phyloP scores from a whole-genome alignment of 73 alveolate species.

The Breviolum minutum region DNA sequence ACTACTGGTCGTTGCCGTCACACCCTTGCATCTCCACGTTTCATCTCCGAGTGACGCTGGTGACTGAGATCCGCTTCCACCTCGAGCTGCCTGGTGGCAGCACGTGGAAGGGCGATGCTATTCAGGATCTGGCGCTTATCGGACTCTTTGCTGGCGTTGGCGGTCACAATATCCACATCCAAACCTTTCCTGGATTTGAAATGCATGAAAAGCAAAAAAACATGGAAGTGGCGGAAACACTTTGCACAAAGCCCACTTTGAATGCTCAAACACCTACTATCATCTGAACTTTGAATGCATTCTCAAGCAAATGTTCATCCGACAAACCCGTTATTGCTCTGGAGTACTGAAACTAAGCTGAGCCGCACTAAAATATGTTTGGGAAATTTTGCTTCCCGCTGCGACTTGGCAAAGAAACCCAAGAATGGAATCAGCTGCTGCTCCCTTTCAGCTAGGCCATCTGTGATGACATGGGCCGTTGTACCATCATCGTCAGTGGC shows the following conservation, averaged over 20 bases:
- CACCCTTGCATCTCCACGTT: too few relatives aligned
- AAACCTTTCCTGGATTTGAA: not conserved
- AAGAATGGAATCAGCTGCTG: constrained; percentile 30
- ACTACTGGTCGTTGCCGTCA: too few relatives aligned
- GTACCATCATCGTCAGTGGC: not conserved
- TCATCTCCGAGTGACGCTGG: not conserved
- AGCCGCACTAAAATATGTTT: not conserved
- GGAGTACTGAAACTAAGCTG: not conserved
- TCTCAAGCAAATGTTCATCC: not conserved
- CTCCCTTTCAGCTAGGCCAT: constrained; percentile 19
- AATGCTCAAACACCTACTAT: too few relatives aligned
- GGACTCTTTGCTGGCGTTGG: not conserved
- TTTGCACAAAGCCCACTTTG: too few relatives aligned
- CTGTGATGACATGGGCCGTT: constrained; percentile 10
- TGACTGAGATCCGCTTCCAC: not conserved
- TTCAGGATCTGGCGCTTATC: constrained; percentile 10
- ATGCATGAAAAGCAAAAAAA: too few relatives aligned
- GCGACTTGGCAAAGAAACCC: constrained; percentile 27
- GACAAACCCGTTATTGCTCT: not conserved
- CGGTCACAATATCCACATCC: constrained; percentile 10
- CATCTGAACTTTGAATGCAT: not conserved
- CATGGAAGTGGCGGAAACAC: too few relatives aligned
- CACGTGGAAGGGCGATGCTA: constrained; percentile 28
- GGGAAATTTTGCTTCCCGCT: constrained; percentile 10
- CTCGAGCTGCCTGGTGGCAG: not conserved